Conservation (phyloP, 2,329 filamentous ascomycete genomes). For the Penicillium sp. region DNA sequence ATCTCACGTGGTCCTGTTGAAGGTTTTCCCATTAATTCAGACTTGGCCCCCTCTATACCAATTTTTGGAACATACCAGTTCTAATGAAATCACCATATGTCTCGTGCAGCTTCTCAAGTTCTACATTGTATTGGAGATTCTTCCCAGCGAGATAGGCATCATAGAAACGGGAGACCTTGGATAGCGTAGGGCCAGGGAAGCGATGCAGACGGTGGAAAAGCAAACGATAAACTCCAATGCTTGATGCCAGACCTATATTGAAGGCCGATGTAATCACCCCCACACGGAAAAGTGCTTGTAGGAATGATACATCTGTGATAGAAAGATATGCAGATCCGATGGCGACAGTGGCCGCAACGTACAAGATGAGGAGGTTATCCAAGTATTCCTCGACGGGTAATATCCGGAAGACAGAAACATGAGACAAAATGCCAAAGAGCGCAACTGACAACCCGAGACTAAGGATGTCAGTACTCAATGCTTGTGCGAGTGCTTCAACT, state of each 20-base stretch:
- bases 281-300: background rate
- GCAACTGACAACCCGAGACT: background rate
- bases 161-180: background rate
- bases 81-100: background rate
- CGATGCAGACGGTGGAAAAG: background rate
- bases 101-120: background rate
- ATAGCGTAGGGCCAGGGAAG: background rate
- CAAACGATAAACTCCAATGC: background rate
- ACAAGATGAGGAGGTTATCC: background rate
- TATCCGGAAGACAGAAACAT: background rate
- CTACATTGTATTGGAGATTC: background rate
- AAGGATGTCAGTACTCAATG: background rate
- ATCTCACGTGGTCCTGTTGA: background rate
- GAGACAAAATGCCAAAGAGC: background rate
- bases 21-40: background rate
- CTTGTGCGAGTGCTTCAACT: background rate
- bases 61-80: background rate
- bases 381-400: background rate
- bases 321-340: background rate
- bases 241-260: background rate
- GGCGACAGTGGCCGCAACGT: background rate
- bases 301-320: background rate
- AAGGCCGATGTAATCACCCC: background rate
- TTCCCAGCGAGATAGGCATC: background rate
- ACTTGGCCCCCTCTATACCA: no score